Percentiles rank a stretch among this genome's conserved stretches.
phyloP scores from a whole-genome alignment of 176 grass and related monocot species.

The Pharus latifolius region DNA sequence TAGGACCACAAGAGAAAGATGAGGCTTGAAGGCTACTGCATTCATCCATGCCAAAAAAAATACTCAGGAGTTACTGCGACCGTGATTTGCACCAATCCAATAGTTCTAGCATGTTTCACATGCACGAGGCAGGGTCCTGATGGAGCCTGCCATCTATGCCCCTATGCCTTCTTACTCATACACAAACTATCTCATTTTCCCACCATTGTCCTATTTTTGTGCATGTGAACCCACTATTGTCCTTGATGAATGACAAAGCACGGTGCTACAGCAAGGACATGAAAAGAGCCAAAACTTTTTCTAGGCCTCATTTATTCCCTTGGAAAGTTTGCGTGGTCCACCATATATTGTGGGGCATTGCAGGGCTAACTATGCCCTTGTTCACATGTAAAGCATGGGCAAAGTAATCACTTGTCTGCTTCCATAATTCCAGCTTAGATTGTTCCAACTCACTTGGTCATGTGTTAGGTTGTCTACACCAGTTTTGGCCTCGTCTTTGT shows the following conservation, averaged over 20 bases:
- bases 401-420: too few relatives aligned
- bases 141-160: neutral
- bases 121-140: too few relatives aligned
- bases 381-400: neutral
- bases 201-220: neutral
- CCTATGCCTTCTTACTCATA: neutral
- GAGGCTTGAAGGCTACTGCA: neutral
- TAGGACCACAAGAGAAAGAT: constrained; percentile 5
- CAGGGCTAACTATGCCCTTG: neutral
- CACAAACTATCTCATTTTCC: neutral
- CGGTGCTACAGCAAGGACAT: constrained; percentile 4
- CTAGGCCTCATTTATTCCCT: neutral
- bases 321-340: constrained; percentile 8
- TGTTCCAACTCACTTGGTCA: neutral
- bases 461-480: too few relatives aligned
- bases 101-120: too few relatives aligned
- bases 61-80: too few relatives aligned
- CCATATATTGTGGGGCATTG: neutral
- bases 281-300: constrained; percentile 27
- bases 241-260: constrained; percentile 19
- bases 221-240: constrained; percentile 8
- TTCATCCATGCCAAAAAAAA: too few relatives aligned
- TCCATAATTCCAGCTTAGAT: neutral
- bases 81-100: too few relatives aligned
- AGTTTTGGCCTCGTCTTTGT: too few relatives aligned